Conservation (phyloP, 306 rosid genomes). For the Lathyrus sativus region DNA sequence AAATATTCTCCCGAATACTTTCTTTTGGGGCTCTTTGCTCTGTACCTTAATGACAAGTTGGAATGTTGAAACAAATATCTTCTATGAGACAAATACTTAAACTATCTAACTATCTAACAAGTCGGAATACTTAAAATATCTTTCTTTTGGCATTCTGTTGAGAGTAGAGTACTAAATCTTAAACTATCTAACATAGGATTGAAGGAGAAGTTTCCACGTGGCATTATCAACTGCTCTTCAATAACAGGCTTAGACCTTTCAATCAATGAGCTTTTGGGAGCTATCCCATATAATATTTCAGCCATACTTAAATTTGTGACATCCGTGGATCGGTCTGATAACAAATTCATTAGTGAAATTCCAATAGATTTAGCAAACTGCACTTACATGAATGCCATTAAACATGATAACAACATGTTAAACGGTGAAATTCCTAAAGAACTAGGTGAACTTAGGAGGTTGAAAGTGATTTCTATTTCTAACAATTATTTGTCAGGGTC, state of each 20-base stretch:
- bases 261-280: not conserved
- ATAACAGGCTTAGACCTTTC: conserved; percentile 30
- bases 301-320: not conserved
- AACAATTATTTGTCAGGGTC: not conserved
- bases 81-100: not conserved
- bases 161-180: conserved; percentile 16
- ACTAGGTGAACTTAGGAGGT: not conserved
- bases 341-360: conserved; percentile 32
- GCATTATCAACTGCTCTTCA: not conserved
- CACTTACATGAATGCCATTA: not conserved
- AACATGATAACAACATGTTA: conserved; percentile 20
- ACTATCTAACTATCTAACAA: too few relatives aligned
- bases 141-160: conserved; percentile 6
- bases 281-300: conserved; percentile 38
- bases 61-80: not conserved
- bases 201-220: conserved; percentile 36
- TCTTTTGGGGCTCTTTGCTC: not conserved
- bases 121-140: too few relatives aligned
- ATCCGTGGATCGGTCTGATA: conserved; percentile 1
- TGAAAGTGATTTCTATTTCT: not conserved
- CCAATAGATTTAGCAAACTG: conserved; percentile 9
- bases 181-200: conserved; percentile 10
- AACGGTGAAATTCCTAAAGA: conserved; percentile 32
- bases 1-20: not conserved
- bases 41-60: not conserved